Evolutionary conservation across 371 early-diverging fungal species (phyloP).

Genomic region (Mycotypha africana): DNA sequence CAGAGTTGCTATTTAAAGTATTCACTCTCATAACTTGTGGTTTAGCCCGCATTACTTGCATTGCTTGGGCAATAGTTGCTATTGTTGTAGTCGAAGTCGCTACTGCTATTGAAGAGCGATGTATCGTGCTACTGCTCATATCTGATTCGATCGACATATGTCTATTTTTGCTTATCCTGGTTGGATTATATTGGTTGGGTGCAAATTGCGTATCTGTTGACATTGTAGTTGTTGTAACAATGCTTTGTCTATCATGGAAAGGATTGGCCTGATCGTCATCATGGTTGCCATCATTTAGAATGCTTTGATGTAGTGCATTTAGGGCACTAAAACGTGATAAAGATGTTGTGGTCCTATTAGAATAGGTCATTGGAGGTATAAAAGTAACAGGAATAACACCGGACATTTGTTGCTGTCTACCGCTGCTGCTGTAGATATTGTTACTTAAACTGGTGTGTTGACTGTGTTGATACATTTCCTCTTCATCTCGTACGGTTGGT

Average conservation of each 20-base stretch:
- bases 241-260: constrained; percentile 11
- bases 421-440: too few relatives aligned
- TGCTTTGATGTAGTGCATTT: too few relatives aligned
- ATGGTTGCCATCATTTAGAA: too few relatives aligned
- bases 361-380: constrained; percentile 39
- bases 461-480: constrained; percentile 1
- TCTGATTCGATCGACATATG: constrained; percentile 14
- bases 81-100: too few relatives aligned
- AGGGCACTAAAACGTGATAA: too few relatives aligned
- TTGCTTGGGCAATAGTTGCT: constrained; percentile 16
- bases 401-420: constrained; percentile 28
- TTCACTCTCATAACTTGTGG: constrained; percentile 39
- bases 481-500: too few relatives aligned
- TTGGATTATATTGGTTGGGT: too few relatives aligned
- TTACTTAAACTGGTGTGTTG: too few relatives aligned
- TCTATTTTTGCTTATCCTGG: constrained; percentile 19
- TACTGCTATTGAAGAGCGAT: too few relatives aligned
- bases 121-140: too few relatives aligned
- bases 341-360: too few relatives aligned
- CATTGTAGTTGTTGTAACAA: constrained; percentile 4
- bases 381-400: constrained; percentile 46
- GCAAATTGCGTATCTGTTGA: too few relatives aligned
- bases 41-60: constrained; percentile 32
- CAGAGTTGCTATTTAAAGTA: constrained; percentile 30
- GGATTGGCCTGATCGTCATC: constrained; percentile 7